Base-by-base conservation (phyloP, 75 land plant species). In the Pinus tabuliformis region DNA sequence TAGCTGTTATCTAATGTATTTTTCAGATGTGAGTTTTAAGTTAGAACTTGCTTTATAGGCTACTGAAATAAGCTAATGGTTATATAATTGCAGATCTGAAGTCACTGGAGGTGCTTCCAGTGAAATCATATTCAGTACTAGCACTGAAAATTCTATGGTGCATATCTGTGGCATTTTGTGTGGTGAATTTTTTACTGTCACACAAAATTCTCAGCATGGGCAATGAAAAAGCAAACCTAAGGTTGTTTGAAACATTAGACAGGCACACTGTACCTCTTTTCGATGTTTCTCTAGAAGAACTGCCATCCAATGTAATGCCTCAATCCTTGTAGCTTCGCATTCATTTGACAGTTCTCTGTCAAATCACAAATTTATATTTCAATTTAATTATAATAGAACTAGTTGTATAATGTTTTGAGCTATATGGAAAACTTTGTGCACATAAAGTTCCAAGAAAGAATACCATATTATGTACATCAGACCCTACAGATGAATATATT, bases 251-350 rank as follows among this genome's bases (percentile, higher is more conserved):
- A 22, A 26, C 7, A 5, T 11, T 13, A 64, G 36, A 64, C 18
- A 24, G 8, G 36, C 7, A 20, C 39, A 8, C 26, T 16, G 18
- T 80, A 97, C 99, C 98, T 97, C 94, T 78, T 77, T 68, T 12
- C 96, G 83, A 76, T 97, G 88, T 76, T 86, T 83, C 13, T 83
- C 86, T 62, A 97, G 75, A 79, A 97, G 94, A 22, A 88, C 84
- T 78, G 83, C 78, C 9, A 97, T 92, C 99, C 99, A 97, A 59
- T 89, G 86, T 80, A 95, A 81, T 45, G 98, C 92, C 81, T 97
- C 99, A 63, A 95, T 79, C 58, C 99, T 76, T 16, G 99, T 95
- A 20, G 91, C 89, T 65, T 95, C 99, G 79, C 81, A 87, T 66
- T 92, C 94, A 82, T 93, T 95, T 62, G 78, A 81, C 76, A 97